A percentile compares a stretch with the other conserved stretches of the same genome.
Evolutionary conservation across 768 basidiomycete species (phyloP).

Genomic region (Tremella yokohamensis): DNA sequence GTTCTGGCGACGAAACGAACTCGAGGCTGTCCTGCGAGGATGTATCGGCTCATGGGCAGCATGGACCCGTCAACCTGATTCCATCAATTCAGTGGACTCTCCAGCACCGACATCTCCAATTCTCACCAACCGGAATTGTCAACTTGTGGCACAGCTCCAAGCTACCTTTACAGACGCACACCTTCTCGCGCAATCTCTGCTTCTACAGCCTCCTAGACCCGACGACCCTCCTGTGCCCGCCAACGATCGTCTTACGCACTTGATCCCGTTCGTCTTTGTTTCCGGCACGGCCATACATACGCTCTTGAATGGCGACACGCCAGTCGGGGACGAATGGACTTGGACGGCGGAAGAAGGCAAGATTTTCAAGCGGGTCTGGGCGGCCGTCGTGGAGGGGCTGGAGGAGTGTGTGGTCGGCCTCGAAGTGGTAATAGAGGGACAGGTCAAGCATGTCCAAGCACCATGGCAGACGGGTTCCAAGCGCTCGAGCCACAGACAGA

Average conservation of each 20-base stretch:
- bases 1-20: constrained; percentile 28
- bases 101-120: constrained; percentile 14
- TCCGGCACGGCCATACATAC: constrained; percentile 29
- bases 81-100: constrained; percentile 6
- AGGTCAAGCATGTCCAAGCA: no score
- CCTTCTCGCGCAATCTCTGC: constrained; percentile 42
- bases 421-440: no score
- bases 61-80: constrained; percentile 11
- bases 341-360: constrained; percentile 18
- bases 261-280: constrained; percentile 32
- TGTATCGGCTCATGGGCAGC: constrained; percentile 18
- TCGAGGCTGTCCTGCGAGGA: constrained; percentile 30
- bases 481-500: no score
- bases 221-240: neutral
- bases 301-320: constrained; percentile 15
- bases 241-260: constrained; percentile 21
- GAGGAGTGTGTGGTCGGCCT: neutral
- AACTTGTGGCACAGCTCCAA: constrained; percentile 36
- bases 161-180: constrained; percentile 29
- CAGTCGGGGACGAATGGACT: constrained; percentile 26
- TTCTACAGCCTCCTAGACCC: constrained; percentile 27
- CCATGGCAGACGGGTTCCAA: no score
- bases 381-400: neutral
- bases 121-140: constrained; percentile 35
- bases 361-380: constrained; percentile 6